Base-by-base conservation (phyloP, 2,329 filamentous ascomycete genomes). In the Alternaria brassicae region DNA sequence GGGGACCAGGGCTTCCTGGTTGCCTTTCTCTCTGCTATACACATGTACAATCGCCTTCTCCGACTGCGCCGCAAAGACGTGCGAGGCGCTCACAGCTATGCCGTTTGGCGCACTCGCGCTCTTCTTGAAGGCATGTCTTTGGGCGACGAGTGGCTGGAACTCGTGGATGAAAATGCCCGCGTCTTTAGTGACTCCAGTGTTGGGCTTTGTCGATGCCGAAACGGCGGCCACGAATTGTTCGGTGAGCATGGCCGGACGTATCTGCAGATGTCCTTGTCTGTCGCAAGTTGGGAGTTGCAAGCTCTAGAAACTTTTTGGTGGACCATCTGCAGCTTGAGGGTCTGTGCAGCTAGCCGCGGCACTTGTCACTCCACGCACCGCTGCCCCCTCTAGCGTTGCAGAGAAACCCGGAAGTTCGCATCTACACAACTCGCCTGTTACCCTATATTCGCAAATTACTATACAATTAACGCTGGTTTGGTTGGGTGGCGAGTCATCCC, bases 41-140 rank as follows among this genome's bases (percentile, higher is more conserved):
- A 99, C 92, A 79, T 98, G 92, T 1, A 99, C 86, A 40, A 96
- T 91, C 0, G 93, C 92, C 78, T 97, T 98, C 65, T 93, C 93
- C 49, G 90, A 85, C 77, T 99, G 95, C 4, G 92, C 94, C 4
- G 93, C 90, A 76, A 97, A 99, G 45, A 98, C 84, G 76, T 99
- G 95, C 19, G 89, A 89, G 42, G 86, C 83, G 78, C 86, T 96
- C 68, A 93, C 85, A 28, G 92, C 93, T 55, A 99, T 81, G 69
- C 91, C 90, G 77, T 94, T 91, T 58, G 85, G 82, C 25, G 89
- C 85, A n/a, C 89, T 88, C 15, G 91, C 91, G 81, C 91, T 96
- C 81, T 97, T 98, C 84, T 97, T 98, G 84, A 95, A 93, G 47
- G 89, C 86, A 63, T 88, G 83, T 72, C 90, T 89, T 73, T 93